Evolutionary conservation across 306 rosid genomes (phyloP), one percentile per base, ranked within the genome.

Genomic region (Luffa aegyptiaca): DNA sequence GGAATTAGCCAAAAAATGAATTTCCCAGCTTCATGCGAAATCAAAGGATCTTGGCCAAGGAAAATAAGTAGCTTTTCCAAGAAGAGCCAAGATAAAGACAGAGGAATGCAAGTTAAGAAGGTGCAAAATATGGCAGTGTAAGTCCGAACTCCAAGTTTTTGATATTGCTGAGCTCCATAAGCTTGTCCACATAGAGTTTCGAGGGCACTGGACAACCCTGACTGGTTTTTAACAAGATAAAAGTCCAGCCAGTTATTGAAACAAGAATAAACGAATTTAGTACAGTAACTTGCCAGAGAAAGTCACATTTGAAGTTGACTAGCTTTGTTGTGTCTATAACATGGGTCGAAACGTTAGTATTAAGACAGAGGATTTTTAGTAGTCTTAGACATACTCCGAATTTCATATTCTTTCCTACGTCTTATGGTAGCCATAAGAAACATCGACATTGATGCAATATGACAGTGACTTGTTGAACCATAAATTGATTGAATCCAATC

Each of bases 141-240:
- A 58, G 91, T 83, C 62, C 83, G 91, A 41, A 70, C 17, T 66
- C 93, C 91, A 65, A 86, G 61, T 77, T 80, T 87, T 39, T 69
- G 33, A 80, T 86, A 90, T 77, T 88, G 88, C 64, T 80, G 44
- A 59, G 93, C 91, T 80, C 93, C 93, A 88, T 75, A 88, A 75
- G 90, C 90, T 51, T 90, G 91, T 44, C 93, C 91, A 76, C 91
- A 84, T 2, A 82, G 76, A 37, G 91, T 90, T 88, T 90, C 91
- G 9, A 88, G 77, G 39, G 88, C 93, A 80, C 91, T 80, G 5
- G 93, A 88, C 91, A 89, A 76, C 68, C 93, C 93, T 36, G 74
- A 10, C 90, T 88, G 83, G 82, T 83, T 18, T 8, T 48, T 49
- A 68, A 33, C 12, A 80, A 64, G 55, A 59, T 31, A 57, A n/a